phyloP scores from a whole-genome alignment of 495 filamentous ascomycete genomes.

The Talaromyces wortmannii region DNA sequence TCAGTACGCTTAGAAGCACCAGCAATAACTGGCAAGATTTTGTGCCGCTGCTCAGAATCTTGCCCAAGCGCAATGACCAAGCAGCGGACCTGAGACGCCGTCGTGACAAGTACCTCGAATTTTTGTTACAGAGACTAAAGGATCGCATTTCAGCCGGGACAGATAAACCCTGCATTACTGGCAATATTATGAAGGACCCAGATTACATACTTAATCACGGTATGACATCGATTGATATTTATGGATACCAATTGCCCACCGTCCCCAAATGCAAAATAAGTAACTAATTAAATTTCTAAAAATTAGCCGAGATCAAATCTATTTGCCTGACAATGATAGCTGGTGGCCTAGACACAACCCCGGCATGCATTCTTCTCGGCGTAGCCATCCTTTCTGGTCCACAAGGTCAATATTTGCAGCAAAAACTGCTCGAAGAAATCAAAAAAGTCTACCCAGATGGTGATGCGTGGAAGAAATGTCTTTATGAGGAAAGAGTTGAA shows the following conservation, averaged over 20 bases:
- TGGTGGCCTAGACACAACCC: constrained; percentile 55
- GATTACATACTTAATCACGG: constrained; percentile 49
- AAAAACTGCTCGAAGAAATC: constrained; percentile 41
- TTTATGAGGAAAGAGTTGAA: constrained; percentile 47
- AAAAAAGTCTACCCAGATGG: constrained; percentile 41
- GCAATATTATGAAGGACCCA: constrained; percentile 54
- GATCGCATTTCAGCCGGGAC: constrained; percentile 50
- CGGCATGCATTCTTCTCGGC: constrained; percentile 47
- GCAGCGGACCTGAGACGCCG: constrained; percentile 53
- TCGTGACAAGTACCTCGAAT: constrained; percentile 50
- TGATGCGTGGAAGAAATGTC: constrained; percentile 43
- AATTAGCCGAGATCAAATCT: constrained; percentile 49
- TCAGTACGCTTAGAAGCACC: constrained; percentile 51
- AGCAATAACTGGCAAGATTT: constrained; percentile 59
- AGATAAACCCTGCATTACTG: constrained; percentile 56
- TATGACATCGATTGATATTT: constrained; percentile 2
- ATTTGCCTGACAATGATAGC: constrained; percentile 58
- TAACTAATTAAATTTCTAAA: constrained; percentile 24
- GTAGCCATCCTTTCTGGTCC: constrained; percentile 43
- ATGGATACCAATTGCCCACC: too few relatives aligned
- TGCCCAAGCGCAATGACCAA: constrained; percentile 46
- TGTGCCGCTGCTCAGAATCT: constrained; percentile 52
- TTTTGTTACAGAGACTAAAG: constrained; percentile 44
- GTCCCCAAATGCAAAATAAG: too few relatives aligned
- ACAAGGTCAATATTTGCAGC: constrained; percentile 42